A percentile compares a stretch with the other conserved stretches of the same genome.
Evolutionary conservation across 495 filamentous ascomycete species (phyloP).

Genomic region (Penicillium tannophilum): DNA sequence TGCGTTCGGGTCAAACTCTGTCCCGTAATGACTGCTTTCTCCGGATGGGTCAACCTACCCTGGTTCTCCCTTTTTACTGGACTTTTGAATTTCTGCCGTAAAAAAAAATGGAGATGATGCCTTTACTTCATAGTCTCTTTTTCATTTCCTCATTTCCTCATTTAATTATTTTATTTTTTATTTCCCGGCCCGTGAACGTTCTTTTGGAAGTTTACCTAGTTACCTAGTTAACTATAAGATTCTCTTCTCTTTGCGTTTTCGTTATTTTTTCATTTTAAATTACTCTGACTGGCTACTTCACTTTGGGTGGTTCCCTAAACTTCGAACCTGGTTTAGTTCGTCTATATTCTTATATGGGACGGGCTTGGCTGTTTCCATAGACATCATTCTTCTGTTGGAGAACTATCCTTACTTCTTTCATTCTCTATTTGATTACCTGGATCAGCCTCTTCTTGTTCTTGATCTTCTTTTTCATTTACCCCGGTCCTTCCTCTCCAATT

Average conservation of each 20-base stretch:
- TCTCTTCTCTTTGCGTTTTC: slow-evolving; percentile 18
- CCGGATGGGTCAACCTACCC: slow-evolving; percentile 41
- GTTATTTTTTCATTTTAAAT: slow-evolving; percentile 10
- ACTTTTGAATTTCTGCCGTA: slow-evolving; percentile 32
- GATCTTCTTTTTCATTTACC: slow-evolving; percentile 1
- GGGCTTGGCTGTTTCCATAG: slow-evolving; percentile 31
- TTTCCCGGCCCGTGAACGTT: slow-evolving; percentile 28
- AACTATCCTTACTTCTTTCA: slow-evolving; percentile 21
- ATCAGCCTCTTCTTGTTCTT: slow-evolving; percentile 5
- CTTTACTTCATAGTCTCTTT: slow-evolving; percentile 41
- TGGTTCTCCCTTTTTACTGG: slow-evolving; percentile 36
- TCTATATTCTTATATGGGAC: slow-evolving; percentile 43
- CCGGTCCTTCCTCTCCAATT: slow-evolving; percentile 21
- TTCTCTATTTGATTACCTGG: slow-evolving; percentile 9
- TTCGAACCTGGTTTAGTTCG: slow-evolving; percentile 29
- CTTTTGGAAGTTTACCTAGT: slow-evolving; percentile 18
- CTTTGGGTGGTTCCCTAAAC: slow-evolving; percentile 11
- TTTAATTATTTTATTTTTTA: slow-evolving; percentile 27
- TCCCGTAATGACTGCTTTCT: slow-evolving; percentile 40
- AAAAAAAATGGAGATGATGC: slow-evolving; percentile 38
- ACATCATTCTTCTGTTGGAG: slow-evolving; percentile 30
- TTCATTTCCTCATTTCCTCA: slow-evolving; percentile 20
- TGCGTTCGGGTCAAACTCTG: slow-evolving; percentile 52
- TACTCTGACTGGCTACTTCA: slow-evolving; percentile 7
- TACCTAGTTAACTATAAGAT: slow-evolving; percentile 8